Percentiles rank a stretch among this genome's conserved stretches.
Evolutionary conservation across 1,284 basidiomycete genomes (phyloP).

Genomic region (Athelia psychrophila): DNA sequence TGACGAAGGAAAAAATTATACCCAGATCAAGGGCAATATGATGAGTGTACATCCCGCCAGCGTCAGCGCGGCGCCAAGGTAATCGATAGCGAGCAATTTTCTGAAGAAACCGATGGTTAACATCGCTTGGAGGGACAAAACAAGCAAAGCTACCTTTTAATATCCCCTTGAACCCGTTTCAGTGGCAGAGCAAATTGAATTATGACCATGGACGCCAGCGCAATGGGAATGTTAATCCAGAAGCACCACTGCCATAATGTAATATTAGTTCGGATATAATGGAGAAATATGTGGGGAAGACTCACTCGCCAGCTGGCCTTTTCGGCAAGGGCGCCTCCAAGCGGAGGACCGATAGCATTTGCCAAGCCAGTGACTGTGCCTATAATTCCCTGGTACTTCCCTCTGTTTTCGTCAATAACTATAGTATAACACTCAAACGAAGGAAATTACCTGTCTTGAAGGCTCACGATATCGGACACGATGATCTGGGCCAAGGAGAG

Average conservation of each 20-base stretch:
- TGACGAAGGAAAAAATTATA: conserved; percentile 24
- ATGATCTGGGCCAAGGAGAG: conserved; percentile 65
- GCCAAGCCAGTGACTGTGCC: conserved; percentile 45
- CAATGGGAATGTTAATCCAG: conserved; percentile 66
- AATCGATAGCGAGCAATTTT: conserved; percentile 70
- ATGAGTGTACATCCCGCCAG: conserved; percentile 60
- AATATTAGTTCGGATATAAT: too few species aligned
- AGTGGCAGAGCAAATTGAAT: conserved; percentile 65
- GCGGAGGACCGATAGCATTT: conserved; percentile 49
- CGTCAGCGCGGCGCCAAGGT: conserved; percentile 56
- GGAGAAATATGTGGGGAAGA: conserved; percentile 1
- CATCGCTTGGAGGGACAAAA: not conserved
- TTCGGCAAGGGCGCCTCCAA: conserved; percentile 55
- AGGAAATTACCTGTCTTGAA: conserved; percentile 47
- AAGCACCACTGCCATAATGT: conserved; percentile 48
- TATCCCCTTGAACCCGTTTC: conserved; percentile 58
- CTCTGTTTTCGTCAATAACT: conserved; percentile 28
- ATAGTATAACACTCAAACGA: not conserved
- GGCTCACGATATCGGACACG: conserved; percentile 61
- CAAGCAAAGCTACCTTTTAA: conserved; percentile 36
- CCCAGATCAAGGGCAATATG: conserved; percentile 74
- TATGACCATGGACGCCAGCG: conserved; percentile 47
- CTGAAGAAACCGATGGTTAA: conserved; percentile 21
- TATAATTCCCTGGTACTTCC: conserved; percentile 66
- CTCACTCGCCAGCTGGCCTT: conserved; percentile 61